A percentile compares a stretch with the other conserved stretches of the same genome.
phyloP scores from a whole-genome alignment of 2,329 filamentous ascomycete species.

The Penicillium frequentans region DNA sequence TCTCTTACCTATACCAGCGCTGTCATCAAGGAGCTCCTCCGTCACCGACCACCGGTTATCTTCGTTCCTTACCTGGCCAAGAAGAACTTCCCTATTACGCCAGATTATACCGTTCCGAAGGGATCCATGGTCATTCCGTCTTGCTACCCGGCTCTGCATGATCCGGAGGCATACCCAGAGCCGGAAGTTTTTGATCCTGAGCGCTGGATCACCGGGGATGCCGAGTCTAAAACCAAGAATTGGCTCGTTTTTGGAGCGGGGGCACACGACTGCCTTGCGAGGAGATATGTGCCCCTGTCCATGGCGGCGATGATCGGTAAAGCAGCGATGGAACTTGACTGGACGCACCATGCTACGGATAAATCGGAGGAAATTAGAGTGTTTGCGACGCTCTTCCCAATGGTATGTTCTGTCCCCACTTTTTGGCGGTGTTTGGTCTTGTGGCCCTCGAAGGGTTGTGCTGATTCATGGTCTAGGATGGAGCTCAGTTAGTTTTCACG shows the following conservation, averaged over 20 bases:
- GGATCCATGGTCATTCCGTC: slow-evolving; percentile 53
- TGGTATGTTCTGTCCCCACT: slow-evolving; percentile 38
- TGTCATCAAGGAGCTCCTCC: slow-evolving; percentile 56
- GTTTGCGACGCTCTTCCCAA: slow-evolving; percentile 52
- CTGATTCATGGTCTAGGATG: not conserved
- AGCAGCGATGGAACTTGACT: slow-evolving; percentile 52
- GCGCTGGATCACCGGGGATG: slow-evolving; percentile 54
- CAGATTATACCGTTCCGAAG: slow-evolving; percentile 51
- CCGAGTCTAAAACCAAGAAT: slow-evolving; percentile 53
- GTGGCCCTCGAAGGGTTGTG: not conserved
- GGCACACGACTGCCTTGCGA: slow-evolving; percentile 52
- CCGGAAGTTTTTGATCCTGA: slow-evolving; percentile 53
- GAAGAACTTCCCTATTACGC: slow-evolving; percentile 50
- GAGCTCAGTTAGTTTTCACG: slow-evolving; percentile 1
- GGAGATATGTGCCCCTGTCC: slow-evolving; percentile 51
- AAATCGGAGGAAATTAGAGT: slow-evolving; percentile 53
- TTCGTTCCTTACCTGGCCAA: slow-evolving; percentile 55
- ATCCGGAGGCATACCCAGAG: slow-evolving; percentile 49
- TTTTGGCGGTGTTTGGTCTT: too few species aligned
- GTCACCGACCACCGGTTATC: slow-evolving; percentile 55
- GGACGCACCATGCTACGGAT: slow-evolving; percentile 51
- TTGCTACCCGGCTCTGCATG: slow-evolving; percentile 54
- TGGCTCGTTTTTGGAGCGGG: slow-evolving; percentile 57
- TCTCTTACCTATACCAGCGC: slow-evolving; percentile 54
- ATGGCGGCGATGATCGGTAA: slow-evolving; percentile 57